Evolutionary conservation across 2,329 filamentous ascomycete species (phyloP), one percentile per base, ranked within the genome.

Genomic region (Penicillium sp.): DNA sequence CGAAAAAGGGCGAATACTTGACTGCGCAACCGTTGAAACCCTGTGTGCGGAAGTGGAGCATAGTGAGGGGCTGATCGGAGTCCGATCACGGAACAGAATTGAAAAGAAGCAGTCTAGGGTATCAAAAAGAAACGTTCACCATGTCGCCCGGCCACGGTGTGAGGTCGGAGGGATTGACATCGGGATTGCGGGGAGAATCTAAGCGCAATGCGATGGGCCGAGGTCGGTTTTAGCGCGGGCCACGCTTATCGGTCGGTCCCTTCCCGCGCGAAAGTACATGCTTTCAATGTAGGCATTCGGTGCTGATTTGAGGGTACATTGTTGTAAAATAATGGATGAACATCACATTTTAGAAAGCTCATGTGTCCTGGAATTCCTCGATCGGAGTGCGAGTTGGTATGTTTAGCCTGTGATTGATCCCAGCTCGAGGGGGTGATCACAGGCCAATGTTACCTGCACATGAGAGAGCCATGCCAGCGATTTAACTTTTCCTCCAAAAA

Each of bases 1-100:
- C 94, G 78, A 95, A 95, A 79, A 96, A 99, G 6, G 94, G 94
- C 51, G 93, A 97, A 80, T 97, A 99, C 76, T 96, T 96, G 74
- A 96, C 91, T 63, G 89, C 90, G 76, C 95, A 96, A 66, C 92
- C 92, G 74, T 97, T 96, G 81, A 85, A 97, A 66, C 94, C 94
- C 70, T 90, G 83, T 21, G 94, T 97, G 59, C 89, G 88, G 76
- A 89, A 97, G 76, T 96, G 91, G 65, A 97, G 86, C 91, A 97
- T 96, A 49, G 58, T 77, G 64, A 56, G 42, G 43, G 53, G 52
- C 50, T 41, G 57, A 54, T 46, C 44, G 31, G 50, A 36, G 29
- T 29, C 42, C 46, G 54, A 45, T 53, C 44, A 42, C 39, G 33
- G 23, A 21, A 34, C 9, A 13, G 10, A 39, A 45, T 26, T 16